These are phyloP conservation scores for Chalciporus chontae DNA, from an alignment of 768 basidiomycete species.

Conservation along the genomic window DNA sequence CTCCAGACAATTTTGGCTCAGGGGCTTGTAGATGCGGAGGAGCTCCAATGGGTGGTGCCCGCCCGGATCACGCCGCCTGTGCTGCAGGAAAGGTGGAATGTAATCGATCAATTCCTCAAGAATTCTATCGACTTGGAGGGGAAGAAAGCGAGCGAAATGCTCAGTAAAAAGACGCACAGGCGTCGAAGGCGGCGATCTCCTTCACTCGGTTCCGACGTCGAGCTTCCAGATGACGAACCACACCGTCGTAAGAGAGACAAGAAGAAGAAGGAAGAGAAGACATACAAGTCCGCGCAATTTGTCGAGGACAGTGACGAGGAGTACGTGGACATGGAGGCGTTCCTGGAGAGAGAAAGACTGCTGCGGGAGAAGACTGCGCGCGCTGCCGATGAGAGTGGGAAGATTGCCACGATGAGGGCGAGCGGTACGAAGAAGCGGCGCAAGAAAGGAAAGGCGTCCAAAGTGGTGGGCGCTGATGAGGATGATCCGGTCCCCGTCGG, in stretches of 20 bases:
- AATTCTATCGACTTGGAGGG: conserved; percentile 79
- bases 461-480: conserved; percentile 35
- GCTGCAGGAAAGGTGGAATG: conserved; percentile 62
- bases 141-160: conserved; percentile 67
- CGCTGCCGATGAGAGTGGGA: conserved; percentile 42
- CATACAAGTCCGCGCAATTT: conserved; percentile 86
- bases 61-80: conserved; percentile 62
- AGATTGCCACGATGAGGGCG: conserved; percentile 41
- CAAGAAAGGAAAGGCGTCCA: conserved; percentile 42
- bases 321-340: conserved; percentile 74
- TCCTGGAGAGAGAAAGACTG: conserved; percentile 71
- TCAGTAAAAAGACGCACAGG: conserved; percentile 58
- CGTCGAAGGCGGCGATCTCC: conserved; percentile 51
- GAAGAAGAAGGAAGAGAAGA: conserved; percentile 64
- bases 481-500: conserved; percentile 16
- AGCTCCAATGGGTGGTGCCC: conserved; percentile 85
- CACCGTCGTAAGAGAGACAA: conserved; percentile 40
- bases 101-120: conserved; percentile 82
- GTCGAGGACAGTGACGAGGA: conserved; percentile 90
- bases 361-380: conserved; percentile 52
- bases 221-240: conserved; percentile 33
- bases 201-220: conserved; percentile 43
- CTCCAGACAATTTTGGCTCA: conserved; percentile 5
- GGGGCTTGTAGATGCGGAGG: conserved; percentile 50
- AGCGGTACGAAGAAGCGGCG: conserved; percentile 59